These are phyloP conservation scores for Aspergillus hortae DNA, from an alignment of 2,329 filamentous ascomycete genomes.

Conservation along the genomic window DNA sequence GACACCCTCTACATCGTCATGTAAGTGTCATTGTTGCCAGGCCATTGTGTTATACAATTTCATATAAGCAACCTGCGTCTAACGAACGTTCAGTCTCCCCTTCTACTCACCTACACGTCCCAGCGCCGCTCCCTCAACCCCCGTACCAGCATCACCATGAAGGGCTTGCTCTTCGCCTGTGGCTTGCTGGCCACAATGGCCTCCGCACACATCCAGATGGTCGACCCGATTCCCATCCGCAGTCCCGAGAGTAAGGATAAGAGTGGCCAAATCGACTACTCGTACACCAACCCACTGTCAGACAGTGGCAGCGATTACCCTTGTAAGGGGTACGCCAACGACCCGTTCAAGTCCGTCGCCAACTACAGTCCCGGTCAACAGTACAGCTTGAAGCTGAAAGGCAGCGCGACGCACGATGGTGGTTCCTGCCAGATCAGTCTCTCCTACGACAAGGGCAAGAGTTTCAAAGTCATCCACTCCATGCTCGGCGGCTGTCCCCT, in stretches of 20 bases:
- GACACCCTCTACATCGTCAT: no score
- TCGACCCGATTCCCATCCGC: constrained; percentile 51
- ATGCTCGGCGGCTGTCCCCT: constrained; percentile 58
- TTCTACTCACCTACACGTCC: no score
- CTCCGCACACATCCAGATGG: constrained; percentile 55
- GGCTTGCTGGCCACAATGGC: constrained; percentile 31
- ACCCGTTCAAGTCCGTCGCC: constrained; percentile 53
- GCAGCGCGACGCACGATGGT: constrained; percentile 62
- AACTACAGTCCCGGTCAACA: constrained; percentile 60
- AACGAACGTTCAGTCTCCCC: no score
- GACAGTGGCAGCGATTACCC: constrained; percentile 63
- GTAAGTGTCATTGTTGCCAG: no score
- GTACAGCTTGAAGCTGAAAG: constrained; percentile 63
- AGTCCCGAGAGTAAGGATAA: constrained; percentile 48
- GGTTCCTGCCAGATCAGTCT: constrained; percentile 75
- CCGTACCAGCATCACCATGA: constrained; percentile 22
- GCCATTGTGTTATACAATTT: no score
- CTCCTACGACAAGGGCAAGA: constrained; percentile 67
- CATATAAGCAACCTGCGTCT: no score
- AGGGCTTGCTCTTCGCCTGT: constrained; percentile 25
- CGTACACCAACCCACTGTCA: constrained; percentile 65
- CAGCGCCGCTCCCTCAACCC: neutral
- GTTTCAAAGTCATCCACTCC: constrained; percentile 66
- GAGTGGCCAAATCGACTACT: constrained; percentile 59
- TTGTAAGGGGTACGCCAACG: constrained; percentile 66